Conservation (phyloP, 164 flowering plant species). For the Dillenia turbinata region DNA sequence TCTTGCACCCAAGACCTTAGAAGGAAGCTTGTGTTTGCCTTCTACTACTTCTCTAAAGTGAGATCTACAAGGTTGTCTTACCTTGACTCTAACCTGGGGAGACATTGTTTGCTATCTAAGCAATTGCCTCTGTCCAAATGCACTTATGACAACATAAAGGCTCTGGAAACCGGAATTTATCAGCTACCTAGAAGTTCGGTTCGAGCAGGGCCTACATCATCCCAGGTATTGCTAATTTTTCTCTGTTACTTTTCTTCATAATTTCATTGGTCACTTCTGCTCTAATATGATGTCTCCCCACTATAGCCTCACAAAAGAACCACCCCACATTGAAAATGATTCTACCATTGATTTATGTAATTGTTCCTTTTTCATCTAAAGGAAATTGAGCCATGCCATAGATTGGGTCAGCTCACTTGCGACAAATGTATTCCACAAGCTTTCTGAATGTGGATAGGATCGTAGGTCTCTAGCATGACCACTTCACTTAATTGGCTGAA, state of each 20-base stretch:
- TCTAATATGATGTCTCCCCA: too few relatives aligned
- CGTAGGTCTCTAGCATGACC: too few relatives aligned
- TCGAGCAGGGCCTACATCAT: slow-evolving; percentile 16
- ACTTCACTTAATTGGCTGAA: too few relatives aligned
- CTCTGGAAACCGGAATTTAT: slow-evolving; percentile 37
- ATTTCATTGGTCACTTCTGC: too few relatives aligned
- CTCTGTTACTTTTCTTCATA: background rate
- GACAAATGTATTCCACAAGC: too few relatives aligned
- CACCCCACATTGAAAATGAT: too few relatives aligned
- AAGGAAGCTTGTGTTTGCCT: slow-evolving; percentile 59
- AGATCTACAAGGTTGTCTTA: slow-evolving; percentile 47
- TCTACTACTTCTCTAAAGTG: slow-evolving; percentile 49
- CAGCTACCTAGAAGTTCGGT: slow-evolving; percentile 18
- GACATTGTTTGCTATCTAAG: slow-evolving; percentile 39
- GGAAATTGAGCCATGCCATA: too few relatives aligned
- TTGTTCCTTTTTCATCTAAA: too few relatives aligned
- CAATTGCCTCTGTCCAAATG: slow-evolving; percentile 74
- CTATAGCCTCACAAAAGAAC: too few relatives aligned
- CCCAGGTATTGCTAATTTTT: slow-evolving; percentile 38
- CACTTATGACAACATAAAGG: slow-evolving; percentile 62
- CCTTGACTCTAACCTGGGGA: slow-evolving; percentile 49
- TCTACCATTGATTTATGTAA: too few relatives aligned
- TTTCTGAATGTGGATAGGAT: too few relatives aligned
- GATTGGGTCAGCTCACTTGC: too few relatives aligned
- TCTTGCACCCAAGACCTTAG: slow-evolving; percentile 34